Evolutionary conservation across 257 asterid species (phyloP), one percentile per base, ranked within the genome.

Genomic region (Solanum phureja): DNA sequence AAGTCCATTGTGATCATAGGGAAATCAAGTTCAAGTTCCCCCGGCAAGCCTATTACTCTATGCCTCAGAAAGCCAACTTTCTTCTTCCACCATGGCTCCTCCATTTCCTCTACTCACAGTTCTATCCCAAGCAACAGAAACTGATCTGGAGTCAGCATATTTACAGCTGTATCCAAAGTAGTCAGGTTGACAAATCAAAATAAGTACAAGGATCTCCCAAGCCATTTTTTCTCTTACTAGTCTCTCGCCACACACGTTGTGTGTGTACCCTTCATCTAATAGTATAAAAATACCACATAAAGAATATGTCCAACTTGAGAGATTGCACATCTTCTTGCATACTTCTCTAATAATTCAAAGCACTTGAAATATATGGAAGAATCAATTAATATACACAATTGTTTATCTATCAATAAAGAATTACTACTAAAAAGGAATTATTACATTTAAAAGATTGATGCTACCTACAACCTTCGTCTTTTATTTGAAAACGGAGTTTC

Each of bases 211-310:
- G 62, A 52, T 52, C 62, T 52, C 62, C 4, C 34, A 33, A 33
- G 35, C 35, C 35, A 33, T 33, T 52, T 52, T 52, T 52, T 52
- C n/a, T 52, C 16, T 52, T 52, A 52, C 1, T 60, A 64, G 33
- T 64, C 34, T 64, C 18, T 11, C 18, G 1, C 7, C 34, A 24
- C 72, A 0, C 33, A 9, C 34, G 18, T n/a, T 62, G 12, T 0
- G 7, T 0, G 33, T 64, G 72, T 64, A 64, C 33, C 33, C 34
- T 64, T 10, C 14, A 64, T 64, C 72, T n/a, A 24, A n/a, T 27
- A 64, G 72, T 24, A 64, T 24, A 0, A 64, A 64, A 4, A n/a
- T 27, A 64, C 18, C 72, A 64, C 72, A 64, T 64, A 64, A 64
- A 64, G 14, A 24, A n/a, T 8, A 24, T 56, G n/a, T 56, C 64